phyloP scores from a whole-genome alignment of 2,329 filamentous ascomycete genomes.

The Thermothelomyces thermophilus region DNA sequence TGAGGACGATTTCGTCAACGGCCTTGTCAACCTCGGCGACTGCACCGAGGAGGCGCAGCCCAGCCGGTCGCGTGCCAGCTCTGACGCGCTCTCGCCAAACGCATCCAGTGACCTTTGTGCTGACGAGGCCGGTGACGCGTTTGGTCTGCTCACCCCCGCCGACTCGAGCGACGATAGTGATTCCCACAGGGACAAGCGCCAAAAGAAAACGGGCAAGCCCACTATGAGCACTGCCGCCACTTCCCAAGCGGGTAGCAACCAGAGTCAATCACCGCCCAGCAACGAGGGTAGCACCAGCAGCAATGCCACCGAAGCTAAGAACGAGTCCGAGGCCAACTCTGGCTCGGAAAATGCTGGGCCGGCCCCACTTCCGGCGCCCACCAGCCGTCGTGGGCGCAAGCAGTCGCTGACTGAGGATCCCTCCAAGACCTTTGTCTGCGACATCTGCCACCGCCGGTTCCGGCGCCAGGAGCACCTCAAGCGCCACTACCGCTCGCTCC shows the following conservation, averaged over 20 bases:
- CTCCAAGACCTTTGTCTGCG: slow-evolving; percentile 96
- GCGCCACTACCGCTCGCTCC: slow-evolving; percentile 95
- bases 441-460: slow-evolving; percentile 94
- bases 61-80: slow-evolving; percentile 66
- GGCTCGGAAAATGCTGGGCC: slow-evolving; percentile 32
- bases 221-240: slow-evolving; percentile 40
- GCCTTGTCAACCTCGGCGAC: slow-evolving; percentile 60
- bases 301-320: slow-evolving; percentile 29
- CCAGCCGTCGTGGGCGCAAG: slow-evolving; percentile 92
- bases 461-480: slow-evolving; percentile 97
- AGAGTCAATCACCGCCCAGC: slow-evolving; percentile 30
- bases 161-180: slow-evolving; percentile 46
- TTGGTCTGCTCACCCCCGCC: slow-evolving; percentile 58
- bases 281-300: slow-evolving; percentile 20
- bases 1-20: slow-evolving; percentile 77
- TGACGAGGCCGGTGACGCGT: slow-evolving; percentile 52
- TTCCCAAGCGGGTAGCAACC: slow-evolving; percentile 30
- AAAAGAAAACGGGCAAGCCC: slow-evolving; percentile 41
- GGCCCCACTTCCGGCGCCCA: slow-evolving; percentile 46
- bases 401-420: slow-evolving; percentile 97
- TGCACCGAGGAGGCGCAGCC: slow-evolving; percentile 48
- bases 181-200: slow-evolving; percentile 50
- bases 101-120: slow-evolving; percentile 25
- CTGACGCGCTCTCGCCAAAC: slow-evolving; percentile 59
- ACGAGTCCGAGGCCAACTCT: slow-evolving; percentile 32